Evolutionary conservation across 2,329 filamentous ascomycete genomes (phyloP).

Genomic region (Alternaria longipes): DNA sequence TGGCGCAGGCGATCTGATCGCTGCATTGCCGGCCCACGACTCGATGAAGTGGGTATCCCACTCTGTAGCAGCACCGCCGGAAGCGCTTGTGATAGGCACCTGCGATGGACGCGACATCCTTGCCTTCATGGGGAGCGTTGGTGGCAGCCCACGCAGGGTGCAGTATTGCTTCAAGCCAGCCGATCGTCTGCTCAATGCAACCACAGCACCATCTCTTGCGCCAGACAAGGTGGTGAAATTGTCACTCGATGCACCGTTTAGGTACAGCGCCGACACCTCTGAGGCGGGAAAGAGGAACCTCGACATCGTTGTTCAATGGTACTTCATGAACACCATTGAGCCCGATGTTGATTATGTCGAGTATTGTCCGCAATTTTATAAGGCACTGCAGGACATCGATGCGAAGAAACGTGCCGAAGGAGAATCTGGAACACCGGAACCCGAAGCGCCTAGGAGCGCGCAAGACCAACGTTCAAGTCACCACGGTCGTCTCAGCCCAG

Average conservation of each 20-base stretch:
- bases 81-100: not conserved
- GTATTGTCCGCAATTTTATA: not conserved
- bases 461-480: constrained; percentile 4
- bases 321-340: not conserved
- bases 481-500: not conserved
- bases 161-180: not conserved
- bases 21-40: not conserved
- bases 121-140: not conserved
- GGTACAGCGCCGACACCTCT: not conserved
- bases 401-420: not conserved
- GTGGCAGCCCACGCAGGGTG: not conserved
- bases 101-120: not conserved
- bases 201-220: not conserved
- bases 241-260: not conserved
- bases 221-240: not conserved
- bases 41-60: not conserved
- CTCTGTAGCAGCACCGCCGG: not conserved
- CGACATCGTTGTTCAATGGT: not conserved
- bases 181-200: not conserved
- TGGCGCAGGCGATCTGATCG: not conserved
- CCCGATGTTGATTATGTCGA: not conserved
- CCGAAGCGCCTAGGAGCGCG: not conserved
- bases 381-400: not conserved
- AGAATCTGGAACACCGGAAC: not conserved
- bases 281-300: not conserved